Evolutionary conservation across 805 yeast species (phyloP).

Genomic region (Yarrowia osloensis): DNA sequence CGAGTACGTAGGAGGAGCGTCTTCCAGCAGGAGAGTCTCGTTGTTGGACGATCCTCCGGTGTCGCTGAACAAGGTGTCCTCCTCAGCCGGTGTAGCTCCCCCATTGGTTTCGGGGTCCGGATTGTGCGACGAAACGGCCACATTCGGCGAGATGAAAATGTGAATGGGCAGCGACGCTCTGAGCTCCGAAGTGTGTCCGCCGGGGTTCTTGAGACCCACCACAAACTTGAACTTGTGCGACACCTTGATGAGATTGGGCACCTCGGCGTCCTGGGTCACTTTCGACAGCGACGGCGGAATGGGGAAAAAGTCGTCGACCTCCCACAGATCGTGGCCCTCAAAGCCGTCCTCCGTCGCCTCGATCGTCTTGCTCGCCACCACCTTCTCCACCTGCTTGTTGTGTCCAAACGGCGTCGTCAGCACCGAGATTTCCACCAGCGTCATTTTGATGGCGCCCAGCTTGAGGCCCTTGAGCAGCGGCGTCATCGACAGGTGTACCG

Average conservation of each 20-base stretch:
- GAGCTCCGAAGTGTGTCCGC: conserved; percentile 89
- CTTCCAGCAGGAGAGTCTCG: conserved; percentile 33
- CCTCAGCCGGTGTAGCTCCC: background rate
- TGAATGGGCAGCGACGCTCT: conserved; percentile 86
- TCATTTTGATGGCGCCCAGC: conserved; percentile 71
- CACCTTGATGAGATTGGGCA: conserved; percentile 69
- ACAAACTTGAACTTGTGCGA: conserved; percentile 85
- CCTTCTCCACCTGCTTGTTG: conserved; percentile 57
- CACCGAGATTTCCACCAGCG: conserved; percentile 66
- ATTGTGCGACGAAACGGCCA: conserved; percentile 11
- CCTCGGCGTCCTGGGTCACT: conserved; percentile 85
- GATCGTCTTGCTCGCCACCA: conserved; percentile 48
- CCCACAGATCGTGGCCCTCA: conserved; percentile 67
- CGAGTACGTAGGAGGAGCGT: conserved; percentile 83
- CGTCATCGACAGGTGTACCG: conserved; percentile 67
- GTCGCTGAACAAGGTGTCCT: conserved; percentile 14
- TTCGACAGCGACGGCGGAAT: conserved; percentile 73
- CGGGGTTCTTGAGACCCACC: conserved; percentile 78
- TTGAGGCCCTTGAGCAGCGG: conserved; percentile 81
- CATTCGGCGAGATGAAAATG: conserved; percentile 52
- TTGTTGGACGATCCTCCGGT: conserved; percentile 16
- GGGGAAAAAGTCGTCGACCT: conserved; percentile 57
- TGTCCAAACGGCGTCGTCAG: conserved; percentile 56
- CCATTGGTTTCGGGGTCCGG: conserved; percentile 25
- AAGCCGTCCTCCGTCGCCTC: conserved; percentile 48